Evolutionary conservation across 306 rosid species (phyloP).

Genomic region (Oxytropis ochrocephala): DNA sequence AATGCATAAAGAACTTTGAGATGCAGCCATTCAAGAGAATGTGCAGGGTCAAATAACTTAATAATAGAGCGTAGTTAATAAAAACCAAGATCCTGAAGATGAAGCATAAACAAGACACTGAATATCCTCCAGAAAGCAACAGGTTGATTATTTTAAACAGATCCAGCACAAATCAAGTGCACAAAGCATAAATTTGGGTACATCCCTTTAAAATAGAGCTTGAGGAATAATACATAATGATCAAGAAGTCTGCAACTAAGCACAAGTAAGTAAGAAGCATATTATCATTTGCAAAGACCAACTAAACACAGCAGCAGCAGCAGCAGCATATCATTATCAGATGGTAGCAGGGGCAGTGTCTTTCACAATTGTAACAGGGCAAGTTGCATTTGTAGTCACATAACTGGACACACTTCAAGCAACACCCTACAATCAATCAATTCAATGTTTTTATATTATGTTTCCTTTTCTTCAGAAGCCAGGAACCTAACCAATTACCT

Average conservation of each 20-base stretch:
- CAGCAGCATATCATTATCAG: constrained; percentile 8
- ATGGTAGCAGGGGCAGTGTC: constrained; percentile 10
- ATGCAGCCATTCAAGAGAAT: background rate
- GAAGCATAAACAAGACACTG: background rate
- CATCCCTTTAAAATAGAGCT: background rate
- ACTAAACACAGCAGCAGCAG: background rate
- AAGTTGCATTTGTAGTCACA: constrained; percentile 38
- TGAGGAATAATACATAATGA: background rate
- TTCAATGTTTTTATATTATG: background rate
- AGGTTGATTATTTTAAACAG: background rate
- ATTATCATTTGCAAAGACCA: background rate
- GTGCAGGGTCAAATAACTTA: too few species aligned
- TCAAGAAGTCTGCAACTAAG: background rate
- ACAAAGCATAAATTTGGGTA: constrained; percentile 14
- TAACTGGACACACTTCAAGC: constrained; percentile 47
- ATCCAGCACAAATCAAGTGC: constrained; percentile 12
- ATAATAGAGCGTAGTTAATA: too few species aligned
- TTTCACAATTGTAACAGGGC: constrained; percentile 47
- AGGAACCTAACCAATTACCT: background rate
- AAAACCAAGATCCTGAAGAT: background rate
- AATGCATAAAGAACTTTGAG: background rate
- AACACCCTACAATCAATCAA: constrained; percentile 34
- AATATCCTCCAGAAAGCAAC: background rate
- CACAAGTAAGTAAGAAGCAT: background rate
- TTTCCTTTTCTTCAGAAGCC: background rate